phyloP scores from a whole-genome alignment of 2,329 filamentous ascomycete genomes.

The Helminthosporium solani region DNA sequence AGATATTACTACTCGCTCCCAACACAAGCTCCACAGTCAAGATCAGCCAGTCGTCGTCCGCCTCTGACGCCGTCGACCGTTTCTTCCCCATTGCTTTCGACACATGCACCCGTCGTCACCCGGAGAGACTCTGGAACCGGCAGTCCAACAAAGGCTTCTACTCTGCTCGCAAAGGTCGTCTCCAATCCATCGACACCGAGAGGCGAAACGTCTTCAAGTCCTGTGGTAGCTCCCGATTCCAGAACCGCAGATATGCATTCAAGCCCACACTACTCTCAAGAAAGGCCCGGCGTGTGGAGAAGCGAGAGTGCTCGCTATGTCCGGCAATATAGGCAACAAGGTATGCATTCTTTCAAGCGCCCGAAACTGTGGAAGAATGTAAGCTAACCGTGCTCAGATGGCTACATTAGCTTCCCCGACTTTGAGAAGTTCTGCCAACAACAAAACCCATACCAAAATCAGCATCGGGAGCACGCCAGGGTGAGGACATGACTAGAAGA shows the following conservation, averaged over 20 bases:
- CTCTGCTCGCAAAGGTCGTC: slow-evolving; percentile 47
- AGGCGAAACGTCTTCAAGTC: slow-evolving; percentile 36
- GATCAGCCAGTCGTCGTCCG: slow-evolving; percentile 43
- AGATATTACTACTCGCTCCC: slow-evolving; percentile 43
- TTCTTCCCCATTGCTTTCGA: slow-evolving; percentile 47
- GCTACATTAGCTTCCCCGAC: slow-evolving; percentile 73
- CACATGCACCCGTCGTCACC: slow-evolving; percentile 42
- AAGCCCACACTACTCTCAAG: slow-evolving; percentile 25
- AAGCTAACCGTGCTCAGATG: slow-evolving; percentile 40
- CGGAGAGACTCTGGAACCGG: slow-evolving; percentile 45
- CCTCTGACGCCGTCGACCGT: slow-evolving; percentile 49
- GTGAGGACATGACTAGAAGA: slow-evolving; percentile 35
- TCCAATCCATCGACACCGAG: slow-evolving; percentile 45
- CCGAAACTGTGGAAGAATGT: neutral
- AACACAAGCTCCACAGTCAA: slow-evolving; percentile 36
- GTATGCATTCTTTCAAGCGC: slow-evolving; percentile 24
- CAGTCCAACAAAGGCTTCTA: slow-evolving; percentile 45
- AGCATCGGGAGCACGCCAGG: slow-evolving; percentile 29
- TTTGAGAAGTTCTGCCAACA: slow-evolving; percentile 64
- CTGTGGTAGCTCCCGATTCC: slow-evolving; percentile 30
- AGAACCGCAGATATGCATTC: slow-evolving; percentile 26
- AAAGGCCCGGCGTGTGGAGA: slow-evolving; percentile 37
- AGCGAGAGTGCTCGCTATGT: slow-evolving; percentile 43
- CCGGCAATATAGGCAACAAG: slow-evolving; percentile 39
- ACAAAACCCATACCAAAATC: slow-evolving; percentile 31